Percentiles rank a stretch among this genome's conserved stretches.
Evolutionary conservation across 768 basidiomycete species (phyloP).

Genomic region (Podaxis sp.): DNA sequence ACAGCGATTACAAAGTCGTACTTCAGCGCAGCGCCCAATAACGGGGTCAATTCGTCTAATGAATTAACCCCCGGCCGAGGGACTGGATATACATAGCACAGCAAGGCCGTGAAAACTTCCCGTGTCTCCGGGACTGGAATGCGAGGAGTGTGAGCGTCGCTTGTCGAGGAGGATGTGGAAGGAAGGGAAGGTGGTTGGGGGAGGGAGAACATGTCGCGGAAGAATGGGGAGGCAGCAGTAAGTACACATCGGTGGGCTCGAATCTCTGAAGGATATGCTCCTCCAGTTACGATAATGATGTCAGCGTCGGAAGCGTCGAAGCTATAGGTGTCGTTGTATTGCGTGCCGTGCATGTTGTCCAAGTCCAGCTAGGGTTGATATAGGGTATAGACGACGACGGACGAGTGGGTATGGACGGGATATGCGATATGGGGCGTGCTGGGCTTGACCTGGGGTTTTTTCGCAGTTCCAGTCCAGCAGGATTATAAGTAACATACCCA

Average conservation of each 20-base stretch:
- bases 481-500: constrained; percentile 7
- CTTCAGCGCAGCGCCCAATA: constrained; percentile 57
- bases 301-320: constrained; percentile 45
- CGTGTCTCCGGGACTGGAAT: constrained; percentile 56
- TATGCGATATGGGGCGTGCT: not conserved
- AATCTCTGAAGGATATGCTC: constrained; percentile 42
- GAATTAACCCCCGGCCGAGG: constrained; percentile 49
- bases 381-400: not conserved
- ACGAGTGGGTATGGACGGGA: not conserved
- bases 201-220: constrained; percentile 66
- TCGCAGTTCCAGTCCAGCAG: not conserved
- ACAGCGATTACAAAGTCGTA: constrained; percentile 57
- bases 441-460: not conserved
- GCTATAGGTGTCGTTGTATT: constrained; percentile 1
- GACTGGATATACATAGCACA: constrained; percentile 63
- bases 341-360: not conserved
- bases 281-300: constrained; percentile 45
- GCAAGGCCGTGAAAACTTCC: constrained; percentile 42
- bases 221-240: constrained; percentile 64
- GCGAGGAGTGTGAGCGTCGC: constrained; percentile 33
- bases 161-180: constrained; percentile 36
- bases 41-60: constrained; percentile 50
- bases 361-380: not conserved
- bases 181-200: constrained; percentile 40
- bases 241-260: constrained; percentile 63